Base-by-base conservation (phyloP, 108 stramenopile species). In the Pseudonitzschia pungens region DNA sequence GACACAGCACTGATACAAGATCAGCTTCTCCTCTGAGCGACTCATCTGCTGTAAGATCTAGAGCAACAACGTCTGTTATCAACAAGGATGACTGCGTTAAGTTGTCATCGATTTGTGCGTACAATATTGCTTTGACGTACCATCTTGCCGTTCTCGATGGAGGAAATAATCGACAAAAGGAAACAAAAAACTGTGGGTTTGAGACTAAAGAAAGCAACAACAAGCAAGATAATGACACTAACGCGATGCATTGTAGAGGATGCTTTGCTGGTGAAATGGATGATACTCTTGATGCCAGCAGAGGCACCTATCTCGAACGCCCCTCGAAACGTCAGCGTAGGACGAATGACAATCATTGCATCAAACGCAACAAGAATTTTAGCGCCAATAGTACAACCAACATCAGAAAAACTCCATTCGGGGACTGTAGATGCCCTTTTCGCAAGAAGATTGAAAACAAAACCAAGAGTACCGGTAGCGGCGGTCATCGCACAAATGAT, bases 41-140 rank as follows among this genome's bases (percentile, higher is more conserved):
- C 9, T 51, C 50, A 9, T 36, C 36, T 6, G 45, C 45, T 48
- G 16, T 4, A 48, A 18, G 14, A 48, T 2, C 45, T 10, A 48
- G 45, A 48, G 10, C 45, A 48, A 48, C 45, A 48, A 48, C 45
- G 1, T 2, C 45, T 48, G 18, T 18, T 14, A 18, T 55, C 26
- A 22, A 21, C 22, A 22, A 55, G 54, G 54, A 55, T 11, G 26
- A 12, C n/a, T 55, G 54, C 22, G 21, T 26, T 2, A 55, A 55
- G 54, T 24, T 55, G 24, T 55, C 54, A 24, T 26, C 20, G 24
- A 21, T 55, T 1, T 26, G 54, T 10, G 54, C 20, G 10, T 55
- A 55, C 22, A 55, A 55, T 26, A 24, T 55, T 12, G 54, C 54
- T 26, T 55, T 55, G 54, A 55, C 54, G 4, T 55, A 55, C 54